Base-by-base conservation (phyloP, 1,284 basidiomycete genomes). In the Ganoderma lucidum region DNA sequence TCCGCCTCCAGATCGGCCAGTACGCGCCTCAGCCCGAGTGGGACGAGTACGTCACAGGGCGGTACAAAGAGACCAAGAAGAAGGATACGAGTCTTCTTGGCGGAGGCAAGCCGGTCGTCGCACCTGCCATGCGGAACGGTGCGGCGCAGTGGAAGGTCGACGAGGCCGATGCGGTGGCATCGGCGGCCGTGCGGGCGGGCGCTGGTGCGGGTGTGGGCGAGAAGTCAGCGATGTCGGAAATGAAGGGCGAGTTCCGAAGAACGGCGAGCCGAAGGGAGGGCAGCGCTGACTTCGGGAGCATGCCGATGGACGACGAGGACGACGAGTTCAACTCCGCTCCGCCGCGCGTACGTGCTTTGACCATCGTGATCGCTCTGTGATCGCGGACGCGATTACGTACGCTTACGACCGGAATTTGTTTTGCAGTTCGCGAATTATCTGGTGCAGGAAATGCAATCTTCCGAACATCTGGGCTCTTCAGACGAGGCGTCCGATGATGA, bases 11-110 rank as follows among this genome's bases (percentile, higher is more conserved):
- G 64, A 88, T 97, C 67, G 82, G 87, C 58, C 83, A 85, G 62
- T 89, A 89, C 69, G 92, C 92, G 44, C 92, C 93, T 4, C 88
- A 90, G 66, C 92, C 92, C 0, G 93, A 90, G 65, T 98, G 96
- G 96, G 91, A 95, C 70, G 87, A 93, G 48, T 98, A 96, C 75
- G 93, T 97, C 56, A 89, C 87, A 8, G 94, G 93, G 2, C 85
- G 93, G 44, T 93, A 96, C 75, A 86, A 89, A 58, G 95, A 97
- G 79, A 94, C 95, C n/a, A 94, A 95, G 80, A 88, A 87, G 71
- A 88, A 90, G 64, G 93, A 97, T 75, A 87, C 86, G n/a, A 88
- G 88, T 71, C 85, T 93, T 12, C 85, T 98, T 4, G 96, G 96
- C 3, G 96, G 96, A 19, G 93, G 93, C 6, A 93, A 92, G 78